phyloP scores from a whole-genome alignment of 805 yeast species.

The Barnettozyma siamensis region DNA sequence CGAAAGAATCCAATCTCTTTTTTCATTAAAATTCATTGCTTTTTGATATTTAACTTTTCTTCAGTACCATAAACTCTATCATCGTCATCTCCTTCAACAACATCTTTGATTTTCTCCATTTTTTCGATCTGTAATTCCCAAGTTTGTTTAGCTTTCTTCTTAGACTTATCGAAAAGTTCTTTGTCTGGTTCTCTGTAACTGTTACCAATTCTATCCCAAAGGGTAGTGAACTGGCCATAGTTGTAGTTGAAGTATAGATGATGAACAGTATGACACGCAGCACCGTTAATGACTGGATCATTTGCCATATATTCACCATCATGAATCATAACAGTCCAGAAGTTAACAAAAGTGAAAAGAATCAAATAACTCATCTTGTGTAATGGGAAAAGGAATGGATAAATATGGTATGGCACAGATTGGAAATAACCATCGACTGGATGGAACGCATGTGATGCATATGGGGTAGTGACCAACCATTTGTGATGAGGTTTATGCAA shows the following conservation, averaged over 20 bases:
- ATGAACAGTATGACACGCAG: slow-evolving; percentile 97
- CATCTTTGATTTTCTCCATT: slow-evolving; percentile 73
- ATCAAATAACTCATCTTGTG: slow-evolving; percentile 79
- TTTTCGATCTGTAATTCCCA: slow-evolving; percentile 67
- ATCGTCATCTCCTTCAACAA: slow-evolving; percentile 71
- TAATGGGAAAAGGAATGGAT: slow-evolving; percentile 87
- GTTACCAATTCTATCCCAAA: slow-evolving; percentile 96
- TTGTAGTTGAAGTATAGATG: slow-evolving; percentile 96
- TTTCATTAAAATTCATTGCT: not conserved
- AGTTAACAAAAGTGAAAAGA: slow-evolving; percentile 85
- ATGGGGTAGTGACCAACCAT: slow-evolving; percentile 98
- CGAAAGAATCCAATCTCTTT: too few relatives aligned
- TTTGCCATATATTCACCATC: slow-evolving; percentile 94
- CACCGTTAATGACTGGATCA: slow-evolving; percentile 92
- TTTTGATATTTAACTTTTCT: slow-evolving; percentile 22
- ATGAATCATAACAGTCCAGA: slow-evolving; percentile 98
- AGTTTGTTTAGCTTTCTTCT: slow-evolving; percentile 50
- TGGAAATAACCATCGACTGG: slow-evolving; percentile 96
- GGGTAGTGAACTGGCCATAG: slow-evolving; percentile 96
- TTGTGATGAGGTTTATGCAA: slow-evolving; percentile 98
- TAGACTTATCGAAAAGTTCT: slow-evolving; percentile 65
- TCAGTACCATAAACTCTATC: slow-evolving; percentile 70
- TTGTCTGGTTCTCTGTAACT: slow-evolving; percentile 90
- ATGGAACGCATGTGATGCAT: slow-evolving; percentile 97
- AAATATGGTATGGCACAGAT: slow-evolving; percentile 88